These are phyloP conservation scores for Megacollybia platyphylla DNA, from an alignment of 1,284 basidiomycete genomes.

Conservation along the genomic window DNA sequence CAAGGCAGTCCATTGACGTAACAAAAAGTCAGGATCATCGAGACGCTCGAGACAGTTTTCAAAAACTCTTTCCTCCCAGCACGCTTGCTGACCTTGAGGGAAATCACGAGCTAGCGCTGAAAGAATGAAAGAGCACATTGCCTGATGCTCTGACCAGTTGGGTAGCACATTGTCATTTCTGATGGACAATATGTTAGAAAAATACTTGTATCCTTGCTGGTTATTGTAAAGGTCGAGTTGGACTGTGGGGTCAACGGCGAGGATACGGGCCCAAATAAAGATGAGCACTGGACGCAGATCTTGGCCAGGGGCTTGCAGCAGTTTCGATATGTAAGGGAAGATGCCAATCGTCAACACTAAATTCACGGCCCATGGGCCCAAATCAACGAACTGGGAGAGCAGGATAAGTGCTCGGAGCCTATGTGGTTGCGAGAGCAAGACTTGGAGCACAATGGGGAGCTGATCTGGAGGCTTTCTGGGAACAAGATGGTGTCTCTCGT, in stretches of 20 bases:
- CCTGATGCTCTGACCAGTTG: slow-evolving; percentile 92
- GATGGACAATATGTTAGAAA: slow-evolving; percentile 68
- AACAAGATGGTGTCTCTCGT: slow-evolving; percentile 44
- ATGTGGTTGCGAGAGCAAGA: slow-evolving; percentile 92
- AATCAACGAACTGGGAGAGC: slow-evolving; percentile 95
- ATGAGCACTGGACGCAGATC: slow-evolving; percentile 97
- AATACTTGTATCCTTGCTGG: slow-evolving; percentile 75
- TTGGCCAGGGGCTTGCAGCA: slow-evolving; percentile 88
- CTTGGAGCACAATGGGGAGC: slow-evolving; percentile 94
- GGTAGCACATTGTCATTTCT: slow-evolving; percentile 60
- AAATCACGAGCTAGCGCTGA: slow-evolving; percentile 88
- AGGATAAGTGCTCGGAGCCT: slow-evolving; percentile 91
- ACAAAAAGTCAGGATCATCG: slow-evolving; percentile 82
- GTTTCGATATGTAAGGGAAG: slow-evolving; percentile 96
- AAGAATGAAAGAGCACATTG: slow-evolving; percentile 98
- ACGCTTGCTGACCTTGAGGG: slow-evolving; percentile 77
- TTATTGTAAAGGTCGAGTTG: slow-evolving; percentile 86
- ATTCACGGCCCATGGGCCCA: slow-evolving; percentile 97
- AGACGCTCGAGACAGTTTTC: slow-evolving; percentile 82
- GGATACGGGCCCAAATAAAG: slow-evolving; percentile 97
- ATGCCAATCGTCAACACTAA: slow-evolving; percentile 97
- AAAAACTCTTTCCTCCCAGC: slow-evolving; percentile 78
- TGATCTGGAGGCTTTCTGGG: slow-evolving; percentile 90
- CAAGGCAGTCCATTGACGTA: slow-evolving; percentile 89
- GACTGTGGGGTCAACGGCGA: slow-evolving; percentile 89